Evolutionary conservation across 2,329 filamentous ascomycete species (phyloP), one percentile per base, ranked within the genome.

Genomic region (Monosporascus sp.): DNA sequence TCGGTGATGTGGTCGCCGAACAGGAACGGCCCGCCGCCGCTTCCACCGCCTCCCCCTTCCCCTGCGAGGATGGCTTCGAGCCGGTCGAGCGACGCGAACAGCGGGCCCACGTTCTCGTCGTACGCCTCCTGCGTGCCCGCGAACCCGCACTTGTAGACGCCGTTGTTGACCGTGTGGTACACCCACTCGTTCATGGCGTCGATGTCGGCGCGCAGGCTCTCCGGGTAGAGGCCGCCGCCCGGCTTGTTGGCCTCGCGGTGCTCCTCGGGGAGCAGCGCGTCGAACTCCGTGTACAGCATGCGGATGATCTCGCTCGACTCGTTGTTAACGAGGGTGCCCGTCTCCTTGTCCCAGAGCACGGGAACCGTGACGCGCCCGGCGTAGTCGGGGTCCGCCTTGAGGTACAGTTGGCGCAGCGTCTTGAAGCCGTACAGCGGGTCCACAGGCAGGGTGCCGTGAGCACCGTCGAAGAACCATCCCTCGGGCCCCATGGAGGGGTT

Each of bases 301-400:
- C 89, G 81, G 61, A 94, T 90, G 61, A 94, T 93, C 68, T 94
- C 90, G 50, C 83, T 82, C 51, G 85, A 88, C 74, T 94, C 90
- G 59, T 95, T 95, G 76, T 82, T 91, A 46, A 94, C 89, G 59
- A 93, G 88, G 17, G 77, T 81, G 48, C 85, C 80, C 24, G 77
- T 75, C 66, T 86, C 82, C 66, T 83, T 86, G 60, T 89, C 86
- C 75, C 82, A 89, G 9, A 91, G 75, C 0, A 86, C 83, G 0
- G 88, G 88, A 1, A 92, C 88, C 0, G 88, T 91, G 65, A 87
- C 89, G 7, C 88, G 78, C 0, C 87, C 87, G 1, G 72, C 70
- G 24, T 90, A 94, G 50, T 85, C 74, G 0, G 83, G 80, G 58
- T 89, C 78, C 27, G 81, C 81, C 50, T 81, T 79, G 62, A 86